phyloP scores from a whole-genome alignment of 139 green algal species.

The Pedinophyceae sp. region DNA sequence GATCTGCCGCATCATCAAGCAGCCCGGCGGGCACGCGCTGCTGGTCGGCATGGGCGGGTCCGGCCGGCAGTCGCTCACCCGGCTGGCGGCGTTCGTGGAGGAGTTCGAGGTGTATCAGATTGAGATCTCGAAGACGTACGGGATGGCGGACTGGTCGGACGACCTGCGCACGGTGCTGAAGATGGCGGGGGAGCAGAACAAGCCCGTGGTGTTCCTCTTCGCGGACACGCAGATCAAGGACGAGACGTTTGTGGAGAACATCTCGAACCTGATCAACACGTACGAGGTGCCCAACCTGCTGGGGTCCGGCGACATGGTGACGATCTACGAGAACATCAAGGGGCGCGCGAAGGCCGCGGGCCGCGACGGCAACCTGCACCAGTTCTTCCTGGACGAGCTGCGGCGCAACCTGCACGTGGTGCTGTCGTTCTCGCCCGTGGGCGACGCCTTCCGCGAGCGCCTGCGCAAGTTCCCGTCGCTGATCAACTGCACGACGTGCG shows the following conservation, averaged over 20 bases:
- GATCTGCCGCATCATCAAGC: conserved; percentile 46
- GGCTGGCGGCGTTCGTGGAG: conserved; percentile 52
- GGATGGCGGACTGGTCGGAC: conserved; percentile 43
- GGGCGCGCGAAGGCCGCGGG: conserved; percentile 13
- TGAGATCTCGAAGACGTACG: conserved; percentile 55
- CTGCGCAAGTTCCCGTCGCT: conserved; percentile 60
- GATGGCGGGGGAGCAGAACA: conserved; percentile 15
- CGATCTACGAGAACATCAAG: conserved; percentile 18
- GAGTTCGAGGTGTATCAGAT: conserved; percentile 46
- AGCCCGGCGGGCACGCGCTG: conserved; percentile 47
- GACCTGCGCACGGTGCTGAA: conserved; percentile 14
- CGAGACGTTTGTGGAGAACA: conserved; percentile 26
- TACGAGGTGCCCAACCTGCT: conserved; percentile 55
- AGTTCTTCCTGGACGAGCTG: conserved; percentile 58
- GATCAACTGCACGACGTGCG: conserved; percentile 62
- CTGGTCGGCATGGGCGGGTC: conserved; percentile 54
- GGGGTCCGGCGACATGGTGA: conserved; percentile 15
- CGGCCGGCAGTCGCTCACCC: conserved; percentile 44
- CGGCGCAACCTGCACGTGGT: conserved; percentile 52
- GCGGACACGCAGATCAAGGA: conserved; percentile 31
- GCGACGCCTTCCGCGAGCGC: conserved; percentile 47
- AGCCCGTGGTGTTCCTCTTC: conserved; percentile 20
- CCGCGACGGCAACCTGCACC: conserved; percentile 32
- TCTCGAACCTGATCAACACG: conserved; percentile 29
- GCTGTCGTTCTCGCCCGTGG: conserved; percentile 46